Conservation (phyloP, 1,139 yeast genomes). For the Debaryomycetaceae sp. region DNA sequence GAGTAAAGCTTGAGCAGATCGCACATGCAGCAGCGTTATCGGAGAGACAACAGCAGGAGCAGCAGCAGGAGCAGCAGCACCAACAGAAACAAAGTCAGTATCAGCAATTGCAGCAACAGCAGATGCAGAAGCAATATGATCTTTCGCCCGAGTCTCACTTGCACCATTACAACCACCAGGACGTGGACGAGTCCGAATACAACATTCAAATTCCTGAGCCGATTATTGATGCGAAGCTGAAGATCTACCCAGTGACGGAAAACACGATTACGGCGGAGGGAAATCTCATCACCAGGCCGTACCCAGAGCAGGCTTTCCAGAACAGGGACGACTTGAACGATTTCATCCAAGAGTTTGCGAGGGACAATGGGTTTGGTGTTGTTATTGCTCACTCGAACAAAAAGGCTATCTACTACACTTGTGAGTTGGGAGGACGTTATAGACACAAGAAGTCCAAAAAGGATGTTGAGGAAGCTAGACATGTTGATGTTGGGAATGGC, state of each 20-base stretch:
- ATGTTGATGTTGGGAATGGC: conserved; percentile 31
- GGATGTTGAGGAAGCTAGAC: conserved; percentile 20
- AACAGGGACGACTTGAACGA: conserved; percentile 51
- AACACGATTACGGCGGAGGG: conserved; percentile 50
- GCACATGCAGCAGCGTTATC: conserved; percentile 25
- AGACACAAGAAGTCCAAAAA: conserved; percentile 49
- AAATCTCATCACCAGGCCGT: conserved; percentile 52
- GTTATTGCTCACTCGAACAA: conserved; percentile 59
- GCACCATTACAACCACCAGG: conserved; percentile 18
- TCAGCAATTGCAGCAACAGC: conserved; percentile 10
- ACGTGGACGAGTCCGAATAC: conserved; percentile 41
- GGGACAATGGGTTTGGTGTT: conserved; percentile 57
- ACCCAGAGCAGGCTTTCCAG: conserved; percentile 52
- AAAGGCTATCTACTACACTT: conserved; percentile 59
- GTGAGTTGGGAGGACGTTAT: conserved; percentile 57
- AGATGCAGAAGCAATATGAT: conserved; percentile 9
- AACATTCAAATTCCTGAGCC: conserved; percentile 51
- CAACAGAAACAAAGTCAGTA: conserved; percentile 16
- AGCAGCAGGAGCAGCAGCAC: conserved; percentile 18
- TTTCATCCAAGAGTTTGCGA: conserved; percentile 54
- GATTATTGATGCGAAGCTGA: conserved; percentile 41
- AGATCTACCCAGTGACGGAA: conserved; percentile 45
- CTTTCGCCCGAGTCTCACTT: conserved; percentile 14
- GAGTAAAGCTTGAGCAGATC: conserved; percentile 32
- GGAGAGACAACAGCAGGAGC: conserved; percentile 16